Evolutionary conservation across 805 yeast genomes (phyloP), one percentile per base, ranked within the genome.

Genomic region (Suhomyces emberorum): DNA sequence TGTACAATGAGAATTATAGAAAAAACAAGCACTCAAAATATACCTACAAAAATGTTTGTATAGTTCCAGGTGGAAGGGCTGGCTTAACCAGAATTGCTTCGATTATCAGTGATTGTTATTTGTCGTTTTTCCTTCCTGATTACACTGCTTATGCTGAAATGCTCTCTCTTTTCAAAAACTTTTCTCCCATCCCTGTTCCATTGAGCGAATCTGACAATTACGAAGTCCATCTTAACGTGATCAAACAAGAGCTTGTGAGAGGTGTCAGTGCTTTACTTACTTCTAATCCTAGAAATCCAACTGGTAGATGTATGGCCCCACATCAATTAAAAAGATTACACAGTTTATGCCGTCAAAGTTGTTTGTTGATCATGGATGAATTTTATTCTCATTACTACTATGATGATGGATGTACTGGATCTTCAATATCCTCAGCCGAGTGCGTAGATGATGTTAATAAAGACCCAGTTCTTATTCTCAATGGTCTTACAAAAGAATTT

Each of bases 81-180:
- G 83, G 82, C 0, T 57, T 77, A 42, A 77, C 78, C 4, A 68
- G 83, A 52, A 77, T 77, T 43, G 83, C 83, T 12, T 74, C 82
- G 11, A 74, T 77, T 39, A 64, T 77, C 36, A 65, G 72, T 37
- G 81, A 77, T 55, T 76, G 81, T 48, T 77, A 77, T 51, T 55
- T 77, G 32, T 72, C 79, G 17, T 77, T 77, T 54, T 77, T 77
- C 53, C 60, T 77, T 42, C 83, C 83, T 4, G 83, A 77, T 51
- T 77, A 77, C 47, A 77, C 83, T 11, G 83, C 83, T 5, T 77
- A 77, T 46, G 80, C 83, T 15, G 83, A 77, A 51, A 77, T 77
- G 83, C 60, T 77, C 48, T 73, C 80, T 10, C 63, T 77, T 32
- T 77, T 77, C 60, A 77, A 77, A 63, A 77, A 77, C 57, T 77